phyloP scores from a whole-genome alignment of 768 basidiomycete species.

The Hirschioporus abietinus region DNA sequence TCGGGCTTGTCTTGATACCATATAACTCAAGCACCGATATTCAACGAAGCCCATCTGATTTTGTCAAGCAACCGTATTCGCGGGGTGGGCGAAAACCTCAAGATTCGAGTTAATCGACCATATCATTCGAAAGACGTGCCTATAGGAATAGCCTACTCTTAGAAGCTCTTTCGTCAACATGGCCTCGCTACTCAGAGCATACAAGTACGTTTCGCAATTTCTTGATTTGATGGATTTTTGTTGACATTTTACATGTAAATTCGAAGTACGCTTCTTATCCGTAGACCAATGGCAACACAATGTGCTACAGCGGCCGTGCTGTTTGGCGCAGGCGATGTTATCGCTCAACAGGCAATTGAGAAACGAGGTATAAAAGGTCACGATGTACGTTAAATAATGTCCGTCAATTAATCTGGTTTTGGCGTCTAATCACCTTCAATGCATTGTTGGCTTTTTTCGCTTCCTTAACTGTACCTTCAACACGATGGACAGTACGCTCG shows the following conservation, averaged over 20 bases:
- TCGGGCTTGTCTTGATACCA: too few species aligned
- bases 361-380: slow-evolving; percentile 56
- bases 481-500: slow-evolving; percentile 39
- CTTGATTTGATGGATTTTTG: slow-evolving; percentile 18
- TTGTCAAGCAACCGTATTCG: too few species aligned
- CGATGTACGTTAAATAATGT: slow-evolving; percentile 47
- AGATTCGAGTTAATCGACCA: too few species aligned
- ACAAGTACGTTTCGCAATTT: slow-evolving; percentile 31
- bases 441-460: slow-evolving; percentile 1
- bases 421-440: background rate
- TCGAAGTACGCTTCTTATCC: slow-evolving; percentile 50
- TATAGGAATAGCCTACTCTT: background rate
- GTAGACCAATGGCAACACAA: slow-evolving; percentile 58
- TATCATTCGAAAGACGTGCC: too few species aligned
- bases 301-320: slow-evolving; percentile 60
- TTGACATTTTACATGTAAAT: background rate
- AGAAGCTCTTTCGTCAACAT: slow-evolving; percentile 21
- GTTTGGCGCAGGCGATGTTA: slow-evolving; percentile 71
- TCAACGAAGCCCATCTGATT: too few species aligned
- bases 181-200: slow-evolving; percentile 39
- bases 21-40: too few species aligned
- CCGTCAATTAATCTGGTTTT: background rate
- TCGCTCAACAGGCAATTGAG: slow-evolving; percentile 86
- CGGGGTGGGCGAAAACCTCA: too few species aligned
- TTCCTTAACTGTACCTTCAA: background rate